phyloP scores from a whole-genome alignment of 148 eudicot genomes.

The Amaranthus hypochondriacus region DNA sequence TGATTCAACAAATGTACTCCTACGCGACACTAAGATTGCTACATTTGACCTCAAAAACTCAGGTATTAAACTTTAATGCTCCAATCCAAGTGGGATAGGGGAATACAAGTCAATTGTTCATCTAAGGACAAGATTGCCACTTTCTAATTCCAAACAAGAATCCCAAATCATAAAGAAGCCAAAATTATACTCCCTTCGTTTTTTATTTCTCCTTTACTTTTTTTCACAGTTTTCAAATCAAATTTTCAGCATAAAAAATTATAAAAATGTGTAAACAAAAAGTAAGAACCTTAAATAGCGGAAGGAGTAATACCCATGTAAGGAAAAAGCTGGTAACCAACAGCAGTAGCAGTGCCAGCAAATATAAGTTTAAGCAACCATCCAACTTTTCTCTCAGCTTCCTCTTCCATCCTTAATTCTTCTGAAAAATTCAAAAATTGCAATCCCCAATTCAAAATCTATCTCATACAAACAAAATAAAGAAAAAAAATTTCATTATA shows the following conservation, averaged over 20 bases:
- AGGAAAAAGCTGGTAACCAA: conserved; percentile 79
- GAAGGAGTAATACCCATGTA: conserved; percentile 55
- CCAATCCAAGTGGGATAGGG: no score
- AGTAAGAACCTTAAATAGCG: no score
- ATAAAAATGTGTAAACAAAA: no score
- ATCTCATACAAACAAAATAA: neutral
- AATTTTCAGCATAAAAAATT: no score
- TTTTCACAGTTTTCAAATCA: no score
- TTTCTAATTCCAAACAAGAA: neutral
- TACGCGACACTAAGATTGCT: no score
- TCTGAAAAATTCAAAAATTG: conserved; percentile 33
- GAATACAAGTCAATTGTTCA: neutral
- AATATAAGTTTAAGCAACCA: conserved; percentile 81
- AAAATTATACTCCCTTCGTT: neutral
- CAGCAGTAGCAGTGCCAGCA: conserved; percentile 78
- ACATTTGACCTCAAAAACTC: no score
- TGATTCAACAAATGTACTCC: no score
- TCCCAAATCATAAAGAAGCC: conserved; percentile 1
- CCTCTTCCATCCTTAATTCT: conserved; percentile 62
- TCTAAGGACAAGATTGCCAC: neutral
- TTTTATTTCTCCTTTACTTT: no score
- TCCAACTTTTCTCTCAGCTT: conserved; percentile 87
- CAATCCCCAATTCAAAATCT: conserved; percentile 8
- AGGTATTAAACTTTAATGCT: no score
- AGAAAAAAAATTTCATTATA: neutral